phyloP scores from a whole-genome alignment of 176 grass and related monocot genomes.

The Avena insularis region DNA sequence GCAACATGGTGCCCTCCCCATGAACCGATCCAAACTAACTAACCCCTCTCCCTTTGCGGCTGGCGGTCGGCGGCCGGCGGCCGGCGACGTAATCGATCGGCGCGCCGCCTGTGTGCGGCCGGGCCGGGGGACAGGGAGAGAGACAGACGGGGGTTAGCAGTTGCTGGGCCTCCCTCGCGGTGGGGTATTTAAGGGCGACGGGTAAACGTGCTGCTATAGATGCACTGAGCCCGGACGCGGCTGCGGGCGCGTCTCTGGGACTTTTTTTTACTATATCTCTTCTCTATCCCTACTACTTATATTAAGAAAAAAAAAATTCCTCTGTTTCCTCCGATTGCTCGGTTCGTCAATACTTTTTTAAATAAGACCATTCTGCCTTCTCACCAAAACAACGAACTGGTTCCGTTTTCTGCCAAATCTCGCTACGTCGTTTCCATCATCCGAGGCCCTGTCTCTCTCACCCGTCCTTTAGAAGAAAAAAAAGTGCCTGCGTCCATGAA shows the following conservation, averaged over 20 bases:
- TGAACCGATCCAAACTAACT: background rate
- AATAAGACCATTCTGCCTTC: no score
- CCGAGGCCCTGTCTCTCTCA: no score
- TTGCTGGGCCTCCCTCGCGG: background rate
- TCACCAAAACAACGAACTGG: no score
- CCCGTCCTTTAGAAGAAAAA: no score
- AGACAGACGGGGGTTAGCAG: background rate
- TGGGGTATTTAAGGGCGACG: slow-evolving; percentile 40
- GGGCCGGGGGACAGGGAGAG: background rate
- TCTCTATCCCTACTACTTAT: no score
- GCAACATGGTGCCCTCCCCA: slow-evolving; percentile 72
- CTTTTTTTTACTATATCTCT: background rate
- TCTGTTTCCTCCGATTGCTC: no score
- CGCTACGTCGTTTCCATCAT: no score
- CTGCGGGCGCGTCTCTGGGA: background rate
- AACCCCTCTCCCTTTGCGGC: no score
- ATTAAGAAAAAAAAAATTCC: no score
- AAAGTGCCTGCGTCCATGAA: no score
- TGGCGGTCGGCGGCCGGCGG: background rate
- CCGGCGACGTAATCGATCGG: slow-evolving; percentile 6
- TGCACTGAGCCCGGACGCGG: slow-evolving; percentile 1
- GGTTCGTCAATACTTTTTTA: no score
- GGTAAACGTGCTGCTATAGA: slow-evolving; percentile 11
- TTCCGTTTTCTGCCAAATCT: no score
- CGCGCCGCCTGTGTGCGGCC: background rate